These are phyloP conservation scores for Nemania sp. DNA, from an alignment of 2,329 filamentous ascomycete species.

Conservation along the genomic window DNA sequence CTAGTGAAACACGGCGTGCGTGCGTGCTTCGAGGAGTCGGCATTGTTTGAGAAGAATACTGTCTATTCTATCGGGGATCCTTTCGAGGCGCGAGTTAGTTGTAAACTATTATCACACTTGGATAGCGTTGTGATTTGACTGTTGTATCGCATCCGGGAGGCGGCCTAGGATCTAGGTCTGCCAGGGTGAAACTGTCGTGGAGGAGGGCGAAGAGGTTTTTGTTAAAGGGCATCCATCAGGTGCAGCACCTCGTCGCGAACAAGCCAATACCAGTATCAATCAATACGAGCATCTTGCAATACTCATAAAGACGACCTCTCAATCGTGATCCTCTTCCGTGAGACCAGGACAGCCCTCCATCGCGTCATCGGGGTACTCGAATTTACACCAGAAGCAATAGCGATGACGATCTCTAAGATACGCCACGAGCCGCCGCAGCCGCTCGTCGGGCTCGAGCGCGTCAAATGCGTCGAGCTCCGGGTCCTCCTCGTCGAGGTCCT, in stretches of 20 bases:
- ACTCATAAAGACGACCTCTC: neutral
- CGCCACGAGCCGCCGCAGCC: constrained; percentile 66
- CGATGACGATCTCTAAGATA: constrained; percentile 72
- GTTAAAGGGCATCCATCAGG: neutral
- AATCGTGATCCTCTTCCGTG: constrained; percentile 81
- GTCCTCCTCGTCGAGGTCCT: constrained; percentile 78
- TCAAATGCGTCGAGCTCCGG: constrained; percentile 80
- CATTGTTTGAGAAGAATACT: neutral
- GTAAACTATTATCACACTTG: neutral
- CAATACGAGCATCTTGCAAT: neutral
- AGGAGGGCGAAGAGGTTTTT: neutral
- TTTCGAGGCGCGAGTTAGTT: neutral
- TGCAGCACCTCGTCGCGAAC: neutral
- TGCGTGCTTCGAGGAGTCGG: too few relatives aligned
- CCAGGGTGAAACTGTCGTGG: neutral
- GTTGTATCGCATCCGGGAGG: neutral
- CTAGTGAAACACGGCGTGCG: neutral
- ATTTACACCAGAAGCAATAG: constrained; percentile 99
- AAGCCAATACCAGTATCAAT: neutral
- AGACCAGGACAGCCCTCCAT: constrained; percentile 90
- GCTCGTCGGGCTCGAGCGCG: constrained; percentile 67
- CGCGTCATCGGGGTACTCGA: constrained; percentile 69
- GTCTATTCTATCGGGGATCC: neutral
- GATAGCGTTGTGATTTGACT: neutral
- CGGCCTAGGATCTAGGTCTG: neutral